Evolutionary conservation across 257 asterid genomes (phyloP).

Genomic region (Schizonepeta tenuifolia): DNA sequence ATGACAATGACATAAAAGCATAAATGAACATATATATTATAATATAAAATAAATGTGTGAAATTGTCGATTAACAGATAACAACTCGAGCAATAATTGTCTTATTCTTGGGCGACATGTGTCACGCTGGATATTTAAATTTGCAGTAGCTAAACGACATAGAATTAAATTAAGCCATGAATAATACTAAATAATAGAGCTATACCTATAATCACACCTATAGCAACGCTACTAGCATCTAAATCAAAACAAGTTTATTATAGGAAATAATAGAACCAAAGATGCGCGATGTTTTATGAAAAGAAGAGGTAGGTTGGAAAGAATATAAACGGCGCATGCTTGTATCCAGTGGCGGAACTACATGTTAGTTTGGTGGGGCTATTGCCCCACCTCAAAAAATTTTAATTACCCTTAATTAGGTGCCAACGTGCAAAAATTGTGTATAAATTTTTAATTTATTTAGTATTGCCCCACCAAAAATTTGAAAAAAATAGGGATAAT

Average conservation of each 20-base stretch:
- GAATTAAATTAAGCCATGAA: constrained; percentile 21
- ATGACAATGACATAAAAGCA: background rate
- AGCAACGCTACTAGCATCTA: background rate
- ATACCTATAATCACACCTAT: background rate
- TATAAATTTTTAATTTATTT: too few relatives aligned
- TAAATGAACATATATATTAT: too few relatives aligned
- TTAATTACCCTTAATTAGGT: too few relatives aligned
- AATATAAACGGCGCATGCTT: constrained; percentile 35
- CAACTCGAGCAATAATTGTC: background rate
- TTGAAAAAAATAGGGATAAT: too few relatives aligned
- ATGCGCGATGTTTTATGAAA: constrained; percentile 1
- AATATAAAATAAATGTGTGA: background rate
- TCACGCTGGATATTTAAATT: background rate
- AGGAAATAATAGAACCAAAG: background rate
- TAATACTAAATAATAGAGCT: constrained; percentile 15
- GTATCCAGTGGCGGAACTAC: too few relatives aligned
- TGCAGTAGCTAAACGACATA: constrained; percentile 11
- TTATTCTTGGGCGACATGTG: background rate
- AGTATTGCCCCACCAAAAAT: too few relatives aligned
- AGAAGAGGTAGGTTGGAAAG: constrained; percentile 11
- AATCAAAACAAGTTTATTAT: background rate
- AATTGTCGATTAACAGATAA: background rate
- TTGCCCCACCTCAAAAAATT: too few relatives aligned
- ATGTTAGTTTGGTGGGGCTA: too few relatives aligned
- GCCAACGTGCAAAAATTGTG: too few relatives aligned